phyloP scores from a whole-genome alignment of 2,329 filamentous ascomycete species.

The Claviceps sp. region DNA sequence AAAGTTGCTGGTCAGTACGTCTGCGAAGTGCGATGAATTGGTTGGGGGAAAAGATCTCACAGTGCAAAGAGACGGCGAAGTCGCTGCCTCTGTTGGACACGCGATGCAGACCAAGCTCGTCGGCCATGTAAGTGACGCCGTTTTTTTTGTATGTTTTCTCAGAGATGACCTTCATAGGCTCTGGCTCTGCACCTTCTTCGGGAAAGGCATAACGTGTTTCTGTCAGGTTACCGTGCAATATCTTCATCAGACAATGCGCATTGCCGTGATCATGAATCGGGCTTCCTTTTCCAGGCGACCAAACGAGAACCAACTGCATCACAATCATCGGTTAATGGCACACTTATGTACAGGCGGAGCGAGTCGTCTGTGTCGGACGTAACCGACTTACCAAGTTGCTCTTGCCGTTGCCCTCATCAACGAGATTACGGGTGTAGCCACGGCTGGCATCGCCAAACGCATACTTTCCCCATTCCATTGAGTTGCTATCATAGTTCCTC shows the following conservation, averaged over 20 bases:
- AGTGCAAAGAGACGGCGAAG: constrained; percentile 73
- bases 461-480: constrained; percentile 60
- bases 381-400: constrained; percentile 49
- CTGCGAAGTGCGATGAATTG: constrained; percentile 11
- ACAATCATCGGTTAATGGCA: background rate
- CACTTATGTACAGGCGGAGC: background rate
- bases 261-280: constrained; percentile 83
- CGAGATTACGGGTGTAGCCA: constrained; percentile 76
- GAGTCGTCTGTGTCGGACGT: background rate
- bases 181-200: constrained; percentile 27
- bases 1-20: constrained; percentile 16
- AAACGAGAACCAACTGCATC: constrained; percentile 66
- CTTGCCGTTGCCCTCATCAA: constrained; percentile 77
- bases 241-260: constrained; percentile 87
- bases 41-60: constrained; percentile 25
- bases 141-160: constrained; percentile 57
- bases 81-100: constrained; percentile 64
- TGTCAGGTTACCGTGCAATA: constrained; percentile 62
- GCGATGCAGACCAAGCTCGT: constrained; percentile 74
- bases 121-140: constrained; percentile 80
- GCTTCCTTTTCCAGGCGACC: constrained; percentile 71
- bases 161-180: constrained; percentile 49
- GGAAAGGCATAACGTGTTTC: constrained; percentile 77
- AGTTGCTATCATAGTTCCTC: constrained; percentile 55
- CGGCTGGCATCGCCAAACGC: constrained; percentile 57